Evolutionary conservation across 345 rosid species (phyloP), one percentile per base, ranked within the genome.

Genomic region (Eucalyptus guilfoylei): DNA sequence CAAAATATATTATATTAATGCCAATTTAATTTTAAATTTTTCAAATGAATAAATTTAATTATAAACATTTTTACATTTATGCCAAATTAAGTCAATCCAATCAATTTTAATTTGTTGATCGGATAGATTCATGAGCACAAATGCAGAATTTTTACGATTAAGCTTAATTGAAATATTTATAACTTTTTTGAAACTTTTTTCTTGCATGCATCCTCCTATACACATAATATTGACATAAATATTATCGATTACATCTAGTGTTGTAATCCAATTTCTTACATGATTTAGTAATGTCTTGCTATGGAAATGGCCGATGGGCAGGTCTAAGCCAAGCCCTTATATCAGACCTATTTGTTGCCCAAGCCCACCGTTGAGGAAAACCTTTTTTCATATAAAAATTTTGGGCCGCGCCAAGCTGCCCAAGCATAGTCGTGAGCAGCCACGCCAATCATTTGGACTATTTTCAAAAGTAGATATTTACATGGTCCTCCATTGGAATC

Each of bases 1-100:
- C 2, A 1, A 52, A 52, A 52, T 52, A 52, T 52, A 52, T 52
- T 52, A 52, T 52, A 19, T 50, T 17, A 52, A 0, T 52, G 0
- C 7, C 0, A 1, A 7, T 7, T 19, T 17, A 52, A 6, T 49
- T 7, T 52, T 1, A 17, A 50, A 50, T 0, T 1, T 7, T 17
- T 50, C 0, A 17, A 50, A 16, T 6, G 0, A 50, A 50, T 3
- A 50, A 17, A 50, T 50, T 50, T 50, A 50, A 1, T 17, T 50
- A 17, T 3, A 52, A 52, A 17, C 2, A 52, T 52, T 52, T 49
- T 17, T 52, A 1, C 0, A 52, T 17, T 52, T 52, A 52, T 17
- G 4, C 4, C 17, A 52, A 52, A 52, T 52, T 4, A 52, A 52
- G 55, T 52, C 55, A 19, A 3, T 52, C 10, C 24, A 52, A 52